Evolutionary conservation across 208 protist genomes (phyloP).

Genomic region (Wallacemonas sp.): DNA sequence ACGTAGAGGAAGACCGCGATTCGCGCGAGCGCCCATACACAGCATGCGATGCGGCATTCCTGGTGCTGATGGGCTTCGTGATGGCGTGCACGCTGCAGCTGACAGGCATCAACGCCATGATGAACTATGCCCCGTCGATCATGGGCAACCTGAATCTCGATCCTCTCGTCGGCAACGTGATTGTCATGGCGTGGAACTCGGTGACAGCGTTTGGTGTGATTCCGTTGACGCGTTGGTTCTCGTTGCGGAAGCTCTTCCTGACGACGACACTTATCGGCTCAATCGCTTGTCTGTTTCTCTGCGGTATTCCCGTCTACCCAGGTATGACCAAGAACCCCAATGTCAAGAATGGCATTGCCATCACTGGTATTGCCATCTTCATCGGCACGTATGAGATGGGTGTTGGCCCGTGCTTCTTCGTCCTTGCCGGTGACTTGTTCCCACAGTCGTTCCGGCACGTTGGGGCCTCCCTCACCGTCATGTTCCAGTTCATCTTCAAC

Average conservation of each 20-base stretch:
- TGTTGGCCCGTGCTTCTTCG: slow-evolving; percentile 40
- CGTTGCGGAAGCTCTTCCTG: slow-evolving; percentile 24
- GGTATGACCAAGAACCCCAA: slow-evolving; percentile 16
- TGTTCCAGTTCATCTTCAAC: slow-evolving; percentile 36
- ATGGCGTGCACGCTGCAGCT: too few relatives aligned
- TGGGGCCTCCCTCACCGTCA: slow-evolving; percentile 22
- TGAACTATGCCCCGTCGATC: slow-evolving; percentile 50
- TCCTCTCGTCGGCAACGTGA: slow-evolving; percentile 41
- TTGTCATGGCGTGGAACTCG: slow-evolving; percentile 58
- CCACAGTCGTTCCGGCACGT: slow-evolving; percentile 23
- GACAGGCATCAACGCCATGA: slow-evolving; percentile 51
- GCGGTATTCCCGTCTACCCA: slow-evolving; percentile 19
- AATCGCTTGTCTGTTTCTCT: slow-evolving; percentile 21
- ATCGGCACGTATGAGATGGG: slow-evolving; percentile 36
- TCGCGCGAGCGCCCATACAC: not conserved
- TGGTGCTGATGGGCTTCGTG: slow-evolving; percentile 20
- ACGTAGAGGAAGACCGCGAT: not conserved
- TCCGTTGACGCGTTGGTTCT: slow-evolving; percentile 21
- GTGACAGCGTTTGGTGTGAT: slow-evolving; percentile 25
- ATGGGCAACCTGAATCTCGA: slow-evolving; percentile 17
- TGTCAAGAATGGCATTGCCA: slow-evolving; percentile 18
- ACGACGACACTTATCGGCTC: slow-evolving; percentile 12
- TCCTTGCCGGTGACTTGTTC: slow-evolving; percentile 37
- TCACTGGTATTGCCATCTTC: slow-evolving; percentile 38
- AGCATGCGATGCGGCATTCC: slow-evolving; percentile 4